A percentile compares a stretch with the other conserved stretches of the same genome.
Conservation (phyloP, 345 rosid species). For the Reutealis trisperma region DNA sequence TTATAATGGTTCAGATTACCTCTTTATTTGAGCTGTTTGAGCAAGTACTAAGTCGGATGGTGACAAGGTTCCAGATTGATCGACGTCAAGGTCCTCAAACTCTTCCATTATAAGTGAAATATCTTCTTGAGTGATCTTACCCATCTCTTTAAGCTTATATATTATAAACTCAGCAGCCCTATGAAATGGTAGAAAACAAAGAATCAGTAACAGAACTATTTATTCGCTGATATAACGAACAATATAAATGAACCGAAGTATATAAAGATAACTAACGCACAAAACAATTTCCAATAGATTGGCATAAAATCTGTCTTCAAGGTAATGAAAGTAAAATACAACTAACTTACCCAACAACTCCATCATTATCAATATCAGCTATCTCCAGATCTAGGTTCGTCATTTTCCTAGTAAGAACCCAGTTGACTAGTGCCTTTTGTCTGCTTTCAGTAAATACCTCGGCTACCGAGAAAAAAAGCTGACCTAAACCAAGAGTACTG, state of each 20-base stretch:
- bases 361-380: slow-evolving; percentile 77
- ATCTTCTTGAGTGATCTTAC: slow-evolving; percentile 77
- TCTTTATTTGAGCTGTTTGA: slow-evolving; percentile 29
- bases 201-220: background rate
- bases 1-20: slow-evolving; percentile 9
- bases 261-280: no score
- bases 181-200: background rate
- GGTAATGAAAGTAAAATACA: background rate
- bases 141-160: slow-evolving; percentile 89
- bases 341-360: slow-evolving; percentile 65
- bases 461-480: slow-evolving; percentile 62
- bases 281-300: no score
- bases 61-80: slow-evolving; percentile 53
- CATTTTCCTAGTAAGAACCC: slow-evolving; percentile 69
- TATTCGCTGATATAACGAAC: background rate
- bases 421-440: slow-evolving; percentile 54
- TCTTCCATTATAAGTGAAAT: slow-evolving; percentile 57
- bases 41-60: slow-evolving; percentile 40
- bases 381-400: slow-evolving; percentile 74
- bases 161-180: slow-evolving; percentile 68
- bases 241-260: background rate
- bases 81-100: slow-evolving; percentile 71
- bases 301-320: background rate
- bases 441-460: slow-evolving; percentile 64
- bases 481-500: slow-evolving; percentile 64